These are phyloP conservation scores for Debaryomyces prosopidis DNA, from an alignment of 805 yeast genomes.

Conservation along the genomic window DNA sequence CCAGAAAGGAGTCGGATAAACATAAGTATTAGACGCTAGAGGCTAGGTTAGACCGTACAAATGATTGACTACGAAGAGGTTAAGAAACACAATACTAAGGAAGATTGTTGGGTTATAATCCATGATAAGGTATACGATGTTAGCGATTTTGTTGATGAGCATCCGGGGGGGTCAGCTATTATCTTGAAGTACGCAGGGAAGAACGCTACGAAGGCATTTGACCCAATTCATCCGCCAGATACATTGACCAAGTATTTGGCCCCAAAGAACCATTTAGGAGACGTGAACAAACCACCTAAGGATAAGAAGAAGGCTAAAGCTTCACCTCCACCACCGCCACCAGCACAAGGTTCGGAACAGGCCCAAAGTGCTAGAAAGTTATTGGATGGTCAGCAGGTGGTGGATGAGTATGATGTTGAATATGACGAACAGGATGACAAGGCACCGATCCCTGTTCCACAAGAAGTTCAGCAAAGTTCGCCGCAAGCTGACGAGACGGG, in stretches of 20 bases:
- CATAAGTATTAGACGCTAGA: no score
- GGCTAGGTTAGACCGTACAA: background rate
- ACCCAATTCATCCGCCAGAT: constrained; percentile 90
- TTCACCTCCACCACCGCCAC: background rate
- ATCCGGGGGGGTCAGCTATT: constrained; percentile 62
- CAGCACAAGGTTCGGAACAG: background rate
- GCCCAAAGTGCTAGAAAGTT: background rate
- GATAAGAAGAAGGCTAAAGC: constrained; percentile 2
- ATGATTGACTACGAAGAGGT: constrained; percentile 30
- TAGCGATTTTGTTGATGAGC: constrained; percentile 57
- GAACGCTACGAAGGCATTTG: constrained; percentile 76
- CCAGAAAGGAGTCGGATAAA: no score
- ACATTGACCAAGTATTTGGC: constrained; percentile 70
- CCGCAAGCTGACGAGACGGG: constrained; percentile 6
- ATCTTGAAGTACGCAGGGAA: constrained; percentile 52
- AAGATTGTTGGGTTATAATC: constrained; percentile 83
- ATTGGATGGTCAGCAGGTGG: constrained; percentile 12
- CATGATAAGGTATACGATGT: constrained; percentile 80
- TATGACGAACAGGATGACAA: constrained; percentile 42
- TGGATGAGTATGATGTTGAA: constrained; percentile 41
- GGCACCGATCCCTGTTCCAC: constrained; percentile 19
- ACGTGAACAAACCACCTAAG: constrained; percentile 19
- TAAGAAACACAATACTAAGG: constrained; percentile 48
- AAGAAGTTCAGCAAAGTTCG: background rate
- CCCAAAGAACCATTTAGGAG: constrained; percentile 35